phyloP scores from a whole-genome alignment of 805 yeast genomes.

The Lipomyces sp. region DNA sequence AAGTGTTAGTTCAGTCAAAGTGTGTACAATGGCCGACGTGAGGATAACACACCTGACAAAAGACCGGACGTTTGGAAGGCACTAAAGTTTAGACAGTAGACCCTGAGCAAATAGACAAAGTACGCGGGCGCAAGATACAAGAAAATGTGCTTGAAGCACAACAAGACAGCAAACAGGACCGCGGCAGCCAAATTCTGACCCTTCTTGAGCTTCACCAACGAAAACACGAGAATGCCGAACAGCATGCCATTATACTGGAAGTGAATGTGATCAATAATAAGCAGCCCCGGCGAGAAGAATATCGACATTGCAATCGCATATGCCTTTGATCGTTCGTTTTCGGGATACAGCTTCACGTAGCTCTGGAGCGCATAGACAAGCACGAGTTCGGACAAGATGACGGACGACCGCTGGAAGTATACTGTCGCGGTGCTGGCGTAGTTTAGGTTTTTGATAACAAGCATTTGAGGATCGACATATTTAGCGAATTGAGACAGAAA shows the following conservation, averaged over 20 bases:
- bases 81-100: conserved; percentile 52
- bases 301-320: conserved; percentile 79
- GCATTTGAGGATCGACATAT: conserved; percentile 29
- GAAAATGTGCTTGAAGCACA: conserved; percentile 94
- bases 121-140: conserved; percentile 92
- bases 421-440: conserved; percentile 27
- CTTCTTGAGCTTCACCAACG: conserved; percentile 68
- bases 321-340: conserved; percentile 44
- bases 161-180: conserved; percentile 63
- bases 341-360: conserved; percentile 11
- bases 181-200: conserved; percentile 47
- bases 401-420: conserved; percentile 77
- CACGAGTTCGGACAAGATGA: conserved; percentile 69
- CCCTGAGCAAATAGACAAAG: conserved; percentile 71
- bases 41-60: background rate
- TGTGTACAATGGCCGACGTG: background rate
- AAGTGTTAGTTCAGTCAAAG: background rate
- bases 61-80: background rate
- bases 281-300: conserved; percentile 81
- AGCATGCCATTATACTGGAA: conserved; percentile 96
- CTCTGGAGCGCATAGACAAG: conserved; percentile 63
- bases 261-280: conserved; percentile 91
- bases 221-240: conserved; percentile 74
- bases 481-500: conserved; percentile 50
- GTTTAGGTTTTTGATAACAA: conserved; percentile 23